Evolutionary conservation across 768 basidiomycete species (phyloP).

Genomic region (Amylocystis lapponica): DNA sequence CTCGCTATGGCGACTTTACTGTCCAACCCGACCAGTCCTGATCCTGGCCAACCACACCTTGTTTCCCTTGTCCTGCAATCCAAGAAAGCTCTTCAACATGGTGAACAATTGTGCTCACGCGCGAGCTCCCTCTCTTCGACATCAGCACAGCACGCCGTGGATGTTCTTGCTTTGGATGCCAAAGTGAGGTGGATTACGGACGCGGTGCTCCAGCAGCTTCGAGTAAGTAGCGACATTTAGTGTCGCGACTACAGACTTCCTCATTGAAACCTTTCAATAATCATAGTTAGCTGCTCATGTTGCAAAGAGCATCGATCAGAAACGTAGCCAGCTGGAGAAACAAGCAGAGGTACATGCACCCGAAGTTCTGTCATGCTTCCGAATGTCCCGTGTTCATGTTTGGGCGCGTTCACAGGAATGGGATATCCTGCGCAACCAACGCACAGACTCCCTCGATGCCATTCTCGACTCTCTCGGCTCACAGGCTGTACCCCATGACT

Average conservation of each 20-base stretch:
- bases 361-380: background rate
- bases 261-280: too few relatives aligned
- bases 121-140: conserved; percentile 59
- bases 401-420: conserved; percentile 48
- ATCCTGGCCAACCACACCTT: conserved; percentile 57
- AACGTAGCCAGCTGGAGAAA: conserved; percentile 52
- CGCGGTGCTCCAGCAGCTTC: conserved; percentile 71
- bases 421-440: conserved; percentile 58
- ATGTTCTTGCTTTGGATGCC: conserved; percentile 73
- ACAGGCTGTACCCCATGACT: conserved; percentile 73
- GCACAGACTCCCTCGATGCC: conserved; percentile 56
- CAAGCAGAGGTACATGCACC: conserved; percentile 48
- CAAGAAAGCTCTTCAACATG: conserved; percentile 76
- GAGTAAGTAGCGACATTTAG: conserved; percentile 37
- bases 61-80: conserved; percentile 75
- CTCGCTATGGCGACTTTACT: too few relatives aligned
- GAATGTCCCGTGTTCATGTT: too few relatives aligned
- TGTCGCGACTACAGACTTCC: too few relatives aligned
- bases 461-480: conserved; percentile 68
- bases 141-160: conserved; percentile 61
- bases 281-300: conserved; percentile 63
- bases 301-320: conserved; percentile 70
- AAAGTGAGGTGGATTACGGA: conserved; percentile 75
- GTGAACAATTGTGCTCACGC: conserved; percentile 65
- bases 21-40: too few relatives aligned